These are phyloP conservation scores for Aureobasidium mangrovei DNA, from an alignment of 2,329 filamentous ascomycete species.

Conservation along the genomic window DNA sequence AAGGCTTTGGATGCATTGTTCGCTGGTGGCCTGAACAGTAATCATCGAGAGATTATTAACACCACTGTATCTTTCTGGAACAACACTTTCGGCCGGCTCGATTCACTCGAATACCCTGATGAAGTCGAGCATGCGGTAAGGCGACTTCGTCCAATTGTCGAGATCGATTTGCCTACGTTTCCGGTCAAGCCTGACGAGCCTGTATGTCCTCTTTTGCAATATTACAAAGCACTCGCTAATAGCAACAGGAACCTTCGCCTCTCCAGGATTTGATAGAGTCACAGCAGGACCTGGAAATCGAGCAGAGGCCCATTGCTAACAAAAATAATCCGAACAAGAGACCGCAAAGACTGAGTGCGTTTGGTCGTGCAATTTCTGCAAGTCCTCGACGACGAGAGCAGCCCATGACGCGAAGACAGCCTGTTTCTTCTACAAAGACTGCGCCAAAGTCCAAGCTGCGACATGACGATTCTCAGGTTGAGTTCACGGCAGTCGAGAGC, in stretches of 20 bases:
- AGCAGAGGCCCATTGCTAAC: constrained; percentile 16
- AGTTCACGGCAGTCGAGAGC: constrained; percentile 62
- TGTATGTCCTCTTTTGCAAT: constrained; percentile 24
- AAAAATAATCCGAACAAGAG: constrained; percentile 8
- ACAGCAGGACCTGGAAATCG: neutral
- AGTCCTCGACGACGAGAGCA: constrained; percentile 4
- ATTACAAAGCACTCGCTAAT: neutral
- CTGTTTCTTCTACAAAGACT: neutral
- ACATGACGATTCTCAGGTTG: constrained; percentile 75
- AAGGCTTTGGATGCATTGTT: constrained; percentile 45
- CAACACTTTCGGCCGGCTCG: constrained; percentile 52
- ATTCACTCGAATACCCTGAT: constrained; percentile 55
- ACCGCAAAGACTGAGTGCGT: constrained; percentile 5
- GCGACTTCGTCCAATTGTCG: constrained; percentile 48
- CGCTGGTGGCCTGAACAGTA: constrained; percentile 45
- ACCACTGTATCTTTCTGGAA: constrained; percentile 60
- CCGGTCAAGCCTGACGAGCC: constrained; percentile 29
- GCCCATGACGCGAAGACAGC: neutral
- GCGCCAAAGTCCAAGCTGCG: constrained; percentile 43
- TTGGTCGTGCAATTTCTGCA: constrained; percentile 18
- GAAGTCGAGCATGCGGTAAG: constrained; percentile 54
- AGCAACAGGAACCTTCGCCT: neutral
- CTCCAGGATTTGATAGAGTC: neutral
- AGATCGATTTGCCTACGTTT: constrained; percentile 43
- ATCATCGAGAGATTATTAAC: constrained; percentile 42